Evolutionary conservation across 176 grass and related monocot genomes (phyloP).

Genomic region (Alopecurus myosuroides): DNA sequence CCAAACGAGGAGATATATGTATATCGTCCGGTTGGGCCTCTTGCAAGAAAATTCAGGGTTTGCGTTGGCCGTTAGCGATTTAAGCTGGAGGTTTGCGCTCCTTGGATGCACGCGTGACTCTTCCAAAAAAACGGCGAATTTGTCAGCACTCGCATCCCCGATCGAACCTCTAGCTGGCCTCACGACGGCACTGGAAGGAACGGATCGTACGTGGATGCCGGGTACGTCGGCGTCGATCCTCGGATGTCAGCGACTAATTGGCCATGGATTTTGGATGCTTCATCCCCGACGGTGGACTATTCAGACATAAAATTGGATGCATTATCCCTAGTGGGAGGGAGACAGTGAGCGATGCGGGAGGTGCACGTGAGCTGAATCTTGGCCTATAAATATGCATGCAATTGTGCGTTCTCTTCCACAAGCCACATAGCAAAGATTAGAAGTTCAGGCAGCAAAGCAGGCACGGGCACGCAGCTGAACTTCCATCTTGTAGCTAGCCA

Average conservation of each 20-base stretch:
- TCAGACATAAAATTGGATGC: neutral
- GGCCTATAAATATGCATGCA: constrained; percentile 39
- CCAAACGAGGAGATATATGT: too few species aligned
- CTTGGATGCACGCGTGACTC: neutral
- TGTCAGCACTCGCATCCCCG: neutral
- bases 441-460: neutral
- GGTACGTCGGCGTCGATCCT: neutral
- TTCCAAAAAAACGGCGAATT: neutral
- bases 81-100: neutral
- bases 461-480: too few species aligned
- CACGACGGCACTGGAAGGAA: neutral
- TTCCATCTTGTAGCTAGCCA: too few species aligned
- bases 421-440: neutral
- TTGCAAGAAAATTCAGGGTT: neutral
- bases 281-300: neutral
- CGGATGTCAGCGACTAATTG: neutral
- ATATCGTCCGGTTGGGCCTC: too few species aligned
- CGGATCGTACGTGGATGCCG: neutral
- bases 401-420: neutral
- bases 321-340: neutral
- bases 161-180: neutral
- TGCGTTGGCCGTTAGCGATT: neutral
- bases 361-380: neutral
- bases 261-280: neutral
- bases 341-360: neutral